Base-by-base conservation (phyloP, 2,329 filamentous ascomycete genomes). In the Aurifilum marmelostoma region DNA sequence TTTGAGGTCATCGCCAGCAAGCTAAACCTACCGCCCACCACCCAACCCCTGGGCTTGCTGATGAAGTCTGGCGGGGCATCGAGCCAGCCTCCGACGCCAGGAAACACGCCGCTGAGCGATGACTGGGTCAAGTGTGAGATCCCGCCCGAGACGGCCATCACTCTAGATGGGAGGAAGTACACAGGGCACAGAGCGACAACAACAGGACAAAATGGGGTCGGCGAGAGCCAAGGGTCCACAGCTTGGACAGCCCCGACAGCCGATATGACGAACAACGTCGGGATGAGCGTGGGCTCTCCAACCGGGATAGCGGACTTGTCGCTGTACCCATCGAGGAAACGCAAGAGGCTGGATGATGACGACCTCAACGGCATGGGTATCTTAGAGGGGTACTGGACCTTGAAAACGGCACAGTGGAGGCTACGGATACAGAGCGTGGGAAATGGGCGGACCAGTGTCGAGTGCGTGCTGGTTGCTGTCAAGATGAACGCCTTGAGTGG, bases 1-100 rank as follows among this genome's bases (percentile, higher is more conserved):
- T 88, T 97, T 72, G 90, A 93, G 74, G 90, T 97, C 11, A 85
- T 97, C n/a, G 88, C 91, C 2, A 90, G 90, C 43, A 97, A 95
- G 77, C 86, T 96, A 73, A 91, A 90, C 71, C 78, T 94, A 7
- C 88, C 91, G 14, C 82, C 83, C 0, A 85, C 84, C 0, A 84
- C 83, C 0, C 83, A 87, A 69, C 88, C 91, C 0, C 79, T 92
- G 0, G 90, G 91, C 9, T 80, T 92, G 50, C 83, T 92, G 77
- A 90, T 92, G 87, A 82, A 86, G 62, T 83, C 87, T 3, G 89
- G 88, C n/a, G 89, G 87, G 14, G 85, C 86, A 8, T 83, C 83
- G 58, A 87, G 84, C 69, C 87, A 89, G 74, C 86, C 89, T 0
- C 83, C 88, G 0, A 89, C 87, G 27, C 91, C 91, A 0, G 90